Base-by-base conservation (phyloP, 345 rosid species). In the Syzygium aromaticum region DNA sequence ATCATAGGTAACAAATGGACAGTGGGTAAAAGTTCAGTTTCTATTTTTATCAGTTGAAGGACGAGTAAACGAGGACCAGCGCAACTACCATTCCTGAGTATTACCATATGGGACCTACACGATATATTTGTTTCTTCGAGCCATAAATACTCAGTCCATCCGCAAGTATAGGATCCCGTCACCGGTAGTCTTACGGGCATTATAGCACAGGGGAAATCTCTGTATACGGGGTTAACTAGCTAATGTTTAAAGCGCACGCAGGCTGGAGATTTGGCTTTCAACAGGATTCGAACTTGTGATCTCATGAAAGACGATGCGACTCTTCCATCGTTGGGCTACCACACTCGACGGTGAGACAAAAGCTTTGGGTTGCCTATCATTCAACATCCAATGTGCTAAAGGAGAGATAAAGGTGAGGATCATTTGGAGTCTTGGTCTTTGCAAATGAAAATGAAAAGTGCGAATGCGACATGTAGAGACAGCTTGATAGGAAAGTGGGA, bases 41-140 rank as follows among this genome's bases (percentile, higher is more conserved):
- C 28, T 25, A 57, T 4, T 57, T 61, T 61, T 12, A 61, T 61
- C 33, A 61, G 73, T n/a, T 16, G 11, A 61, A 61, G 73, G 73
- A 61, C 33, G 0, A 61, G 28, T 13, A 57, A 57, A 25, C 15
- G 14, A 57, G 3, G 10, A 57, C 73, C 73, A n/a, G 17, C 73
- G 0, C 33, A 0, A 0, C 33, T 6, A 12, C 30, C 33, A n/a
- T n/a, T 12, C n/a, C 13, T 0, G 0, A 61, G 33, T 13, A 15
- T 27, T 59, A 3, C 5, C 67, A 1, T 59, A 5, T 5, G 67
- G 30, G 67, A 59, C 67, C 30, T 59, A 27, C 8, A 27, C 33
- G 16, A n/a, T 27, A 61, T 15, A 61, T 61, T 57, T 57, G 30
- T 13, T 57, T 57, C 27, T 57, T 57, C 27, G 64, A 61, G 73